Evolutionary conservation across 768 basidiomycete species (phyloP).

Genomic region (Kwoniella dendrophila): DNA sequence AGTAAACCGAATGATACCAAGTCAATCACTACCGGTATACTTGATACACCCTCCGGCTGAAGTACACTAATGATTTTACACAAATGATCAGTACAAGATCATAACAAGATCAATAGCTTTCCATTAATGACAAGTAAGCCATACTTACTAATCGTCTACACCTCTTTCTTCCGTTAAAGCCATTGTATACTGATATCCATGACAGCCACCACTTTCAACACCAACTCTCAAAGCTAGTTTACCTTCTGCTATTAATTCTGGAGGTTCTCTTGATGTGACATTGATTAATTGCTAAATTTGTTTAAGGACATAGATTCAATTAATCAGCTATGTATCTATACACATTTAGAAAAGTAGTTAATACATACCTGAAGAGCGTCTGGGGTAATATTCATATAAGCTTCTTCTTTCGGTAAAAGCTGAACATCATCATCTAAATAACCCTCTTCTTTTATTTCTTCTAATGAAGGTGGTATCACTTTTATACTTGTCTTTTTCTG

Average conservation of each 20-base stretch:
- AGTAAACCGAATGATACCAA: slow-evolving; percentile 79
- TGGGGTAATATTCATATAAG: slow-evolving; percentile 42
- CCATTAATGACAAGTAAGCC: background rate
- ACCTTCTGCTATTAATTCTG: slow-evolving; percentile 58
- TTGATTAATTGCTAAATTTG: slow-evolving; percentile 69
- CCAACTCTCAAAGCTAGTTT: slow-evolving; percentile 73
- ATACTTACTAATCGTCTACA: slow-evolving; percentile 81
- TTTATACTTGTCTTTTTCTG: slow-evolving; percentile 16
- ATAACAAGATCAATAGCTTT: background rate
- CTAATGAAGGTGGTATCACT: slow-evolving; percentile 45
- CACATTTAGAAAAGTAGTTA: background rate
- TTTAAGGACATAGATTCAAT: no score
- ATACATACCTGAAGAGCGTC: slow-evolving; percentile 46
- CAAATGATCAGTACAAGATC: background rate
- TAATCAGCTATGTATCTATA: slow-evolving; percentile 1
- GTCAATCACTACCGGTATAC: slow-evolving; percentile 69
- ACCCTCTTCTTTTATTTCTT: slow-evolving; percentile 49
- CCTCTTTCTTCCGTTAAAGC: slow-evolving; percentile 67
- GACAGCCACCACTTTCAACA: slow-evolving; percentile 93
- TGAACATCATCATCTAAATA: slow-evolving; percentile 49
- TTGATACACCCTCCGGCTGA: slow-evolving; percentile 42
- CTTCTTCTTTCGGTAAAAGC: slow-evolving; percentile 42
- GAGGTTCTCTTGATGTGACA: slow-evolving; percentile 67
- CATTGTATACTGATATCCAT: slow-evolving; percentile 96
- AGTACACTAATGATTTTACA: slow-evolving; percentile 27